Percentiles rank a stretch among this genome's conserved stretches.
Evolutionary conservation across 352 stramenopile species (phyloP).

Genomic region (Phytophthora pseudosyringae): DNA sequence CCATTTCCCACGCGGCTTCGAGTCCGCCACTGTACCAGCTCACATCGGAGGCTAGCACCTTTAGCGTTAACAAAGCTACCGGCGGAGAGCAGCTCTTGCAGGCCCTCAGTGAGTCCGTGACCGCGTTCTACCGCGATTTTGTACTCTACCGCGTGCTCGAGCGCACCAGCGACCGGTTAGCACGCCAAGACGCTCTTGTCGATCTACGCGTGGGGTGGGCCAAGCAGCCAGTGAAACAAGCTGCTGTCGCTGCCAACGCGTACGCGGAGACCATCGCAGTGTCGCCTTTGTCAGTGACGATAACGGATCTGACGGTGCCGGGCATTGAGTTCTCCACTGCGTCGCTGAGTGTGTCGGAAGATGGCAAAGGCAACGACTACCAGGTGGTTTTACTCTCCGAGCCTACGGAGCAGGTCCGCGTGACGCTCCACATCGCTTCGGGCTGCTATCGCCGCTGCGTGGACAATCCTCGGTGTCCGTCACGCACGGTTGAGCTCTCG

Average conservation of each 20-base stretch:
- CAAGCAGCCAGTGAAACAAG: conserved; percentile 29
- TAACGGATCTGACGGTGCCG: conserved; percentile 63
- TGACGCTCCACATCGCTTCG: conserved; percentile 52
- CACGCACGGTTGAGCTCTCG: conserved; percentile 21
- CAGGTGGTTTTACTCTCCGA: conserved; percentile 74
- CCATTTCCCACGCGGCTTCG: conserved; percentile 36
- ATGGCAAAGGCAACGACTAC: conserved; percentile 74
- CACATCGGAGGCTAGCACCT: conserved; percentile 34
- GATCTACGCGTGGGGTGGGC: conserved; percentile 51
- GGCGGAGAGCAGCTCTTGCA: conserved; percentile 13
- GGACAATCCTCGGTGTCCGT: conserved; percentile 38
- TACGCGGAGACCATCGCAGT: conserved; percentile 36
- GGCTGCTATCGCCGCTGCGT: conserved; percentile 70
- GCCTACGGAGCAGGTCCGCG: conserved; percentile 53
- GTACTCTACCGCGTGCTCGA: conserved; percentile 25
- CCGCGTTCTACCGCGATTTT: conserved; percentile 39
- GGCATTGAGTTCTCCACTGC: conserved; percentile 73
- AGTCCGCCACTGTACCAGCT: conserved; percentile 45
- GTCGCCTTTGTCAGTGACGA: conserved; percentile 23
- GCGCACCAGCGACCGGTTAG: background rate
- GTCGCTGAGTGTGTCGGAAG: conserved; percentile 69
- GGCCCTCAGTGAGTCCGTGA: conserved; percentile 22
- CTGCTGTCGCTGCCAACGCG: conserved; percentile 31
- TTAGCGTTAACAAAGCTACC: conserved; percentile 19
- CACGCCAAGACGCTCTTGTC: conserved; percentile 30